Conservation (phyloP, 2,329 filamentous ascomycete genomes). For the Teratosphaeriaceae sp. region DNA sequence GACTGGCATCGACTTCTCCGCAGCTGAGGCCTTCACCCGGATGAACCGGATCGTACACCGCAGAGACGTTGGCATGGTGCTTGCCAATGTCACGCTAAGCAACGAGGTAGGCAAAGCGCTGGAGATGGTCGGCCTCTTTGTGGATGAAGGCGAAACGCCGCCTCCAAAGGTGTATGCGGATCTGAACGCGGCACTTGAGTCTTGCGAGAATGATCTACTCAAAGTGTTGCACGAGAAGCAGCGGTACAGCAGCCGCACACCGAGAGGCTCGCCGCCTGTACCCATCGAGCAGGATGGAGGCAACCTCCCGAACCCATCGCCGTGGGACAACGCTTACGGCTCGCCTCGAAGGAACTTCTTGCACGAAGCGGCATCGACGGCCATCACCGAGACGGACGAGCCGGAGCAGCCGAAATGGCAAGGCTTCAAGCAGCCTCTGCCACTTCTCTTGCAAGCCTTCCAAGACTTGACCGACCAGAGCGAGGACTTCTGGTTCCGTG, state of each 20-base stretch:
- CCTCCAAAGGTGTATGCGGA: constrained; percentile 67
- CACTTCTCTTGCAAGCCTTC: constrained; percentile 92
- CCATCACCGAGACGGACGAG: constrained; percentile 54
- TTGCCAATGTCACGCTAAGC: constrained; percentile 74
- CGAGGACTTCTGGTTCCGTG: constrained; percentile 92
- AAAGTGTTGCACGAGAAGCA: constrained; percentile 39
- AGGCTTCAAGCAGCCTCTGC: constrained; percentile 81
- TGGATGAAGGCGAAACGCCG: constrained; percentile 60
- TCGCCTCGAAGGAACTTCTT: constrained; percentile 77
- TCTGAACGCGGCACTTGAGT: constrained; percentile 87
- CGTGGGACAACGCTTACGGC: constrained; percentile 40
- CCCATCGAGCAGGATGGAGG: constrained; percentile 17
- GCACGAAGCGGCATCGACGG: constrained; percentile 68
- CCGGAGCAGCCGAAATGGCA: constrained; percentile 64
- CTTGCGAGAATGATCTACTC: constrained; percentile 89
- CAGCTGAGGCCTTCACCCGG: constrained; percentile 88
- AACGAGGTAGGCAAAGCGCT: constrained; percentile 71
- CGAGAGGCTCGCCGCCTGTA: constrained; percentile 41
- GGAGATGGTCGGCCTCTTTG: constrained; percentile 74
- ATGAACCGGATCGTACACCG: constrained; percentile 77
- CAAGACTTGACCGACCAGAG: constrained; percentile 77
- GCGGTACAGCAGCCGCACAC: constrained; percentile 32
- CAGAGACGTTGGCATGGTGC: constrained; percentile 70
- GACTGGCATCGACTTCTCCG: constrained; percentile 90
- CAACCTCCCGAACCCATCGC: constrained; percentile 8